Conservation (phyloP, 345 rosid genomes). For the Mercurialis annua region DNA sequence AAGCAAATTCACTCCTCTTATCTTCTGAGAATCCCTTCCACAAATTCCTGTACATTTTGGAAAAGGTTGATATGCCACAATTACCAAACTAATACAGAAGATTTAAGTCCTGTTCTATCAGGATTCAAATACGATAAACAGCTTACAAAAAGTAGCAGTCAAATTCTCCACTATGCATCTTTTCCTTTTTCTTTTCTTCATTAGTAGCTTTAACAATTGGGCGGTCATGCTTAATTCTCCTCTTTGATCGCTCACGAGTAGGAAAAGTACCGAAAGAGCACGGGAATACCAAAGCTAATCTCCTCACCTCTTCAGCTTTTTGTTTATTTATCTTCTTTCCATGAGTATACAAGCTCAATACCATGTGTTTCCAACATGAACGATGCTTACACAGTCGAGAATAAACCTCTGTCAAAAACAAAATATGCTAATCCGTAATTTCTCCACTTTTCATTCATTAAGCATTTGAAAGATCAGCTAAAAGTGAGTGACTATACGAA, state of each 20-base stretch:
- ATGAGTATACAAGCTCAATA: conserved; percentile 17
- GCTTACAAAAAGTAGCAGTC: conserved; percentile 49
- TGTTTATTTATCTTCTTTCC: conserved; percentile 27
- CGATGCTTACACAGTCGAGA: conserved; percentile 43
- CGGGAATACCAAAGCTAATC: conserved; percentile 26
- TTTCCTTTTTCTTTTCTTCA: conserved; percentile 12
- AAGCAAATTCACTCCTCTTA: conserved; percentile 40
- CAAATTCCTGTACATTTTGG: conserved; percentile 32
- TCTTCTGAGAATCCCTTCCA: conserved; percentile 50
- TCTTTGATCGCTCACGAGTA: conserved; percentile 40
- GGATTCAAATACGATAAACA: background rate
- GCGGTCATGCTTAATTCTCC: conserved; percentile 33
- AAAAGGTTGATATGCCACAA: conserved; percentile 12
- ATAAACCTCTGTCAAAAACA: conserved; percentile 30
- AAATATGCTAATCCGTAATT: background rate
- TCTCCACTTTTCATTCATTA: background rate
- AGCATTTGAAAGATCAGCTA: background rate
- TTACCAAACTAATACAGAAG: background rate
- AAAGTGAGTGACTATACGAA: background rate
- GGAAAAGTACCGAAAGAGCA: conserved; percentile 45
- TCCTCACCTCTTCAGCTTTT: conserved; percentile 14
- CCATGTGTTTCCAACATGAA: conserved; percentile 62
- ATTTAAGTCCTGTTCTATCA: background rate
- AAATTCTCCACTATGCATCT: conserved; percentile 23
- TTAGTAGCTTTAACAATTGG: conserved; percentile 27